Base-by-base conservation (phyloP, 345 rosid genomes). In the Orychophragmus violaceus region DNA sequence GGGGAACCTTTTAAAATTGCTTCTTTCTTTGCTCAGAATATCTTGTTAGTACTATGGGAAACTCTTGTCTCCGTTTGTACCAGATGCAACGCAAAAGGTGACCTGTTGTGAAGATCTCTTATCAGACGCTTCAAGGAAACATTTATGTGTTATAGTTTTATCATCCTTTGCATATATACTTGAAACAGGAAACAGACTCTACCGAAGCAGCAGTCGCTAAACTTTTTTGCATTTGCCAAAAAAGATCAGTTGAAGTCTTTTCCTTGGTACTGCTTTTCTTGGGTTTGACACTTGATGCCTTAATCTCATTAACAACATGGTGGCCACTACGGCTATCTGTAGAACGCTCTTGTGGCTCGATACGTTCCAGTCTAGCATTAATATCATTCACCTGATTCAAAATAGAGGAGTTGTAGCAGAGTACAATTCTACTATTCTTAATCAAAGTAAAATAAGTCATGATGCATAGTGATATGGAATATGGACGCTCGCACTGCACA, bases 191-290 rank as follows among this genome's bases (percentile, higher is more conserved):
- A 66, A 82, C 77, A 36, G 95, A 87, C 74, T 67, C 80, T 69
- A 90, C 96, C 8, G 99, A 95, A 82, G 79, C 89, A 73, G 97
- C 95, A 57, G 90, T 95, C 66, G 99, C 99, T 28, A 87, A 86
- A 70, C 89, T 95, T 70, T n/a, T 95, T 95, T 81, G 91, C 95
- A 71, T 83, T 84, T 67, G 82, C 77, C 56, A 88, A 86, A 90
- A 86, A 48, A 55, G 79, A 80, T 73, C n/a, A n/a, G 92, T 74
- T 23, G 88, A 67, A 80, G 76, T 80, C 81, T 84, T 90, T 37
- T 90, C 83, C 77, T 75, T 90, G 64, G 99, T 96, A 80, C 97
- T 90, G 59, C 84, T 88, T 79, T 77, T 90, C 80, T 88, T 94
- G 66, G 85, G 66, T 68, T 86, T 82, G 66, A 75, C 66, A 75